phyloP scores from a whole-genome alignment of 2,329 filamentous ascomycete species.

The Cladosporium oxysporum region DNA sequence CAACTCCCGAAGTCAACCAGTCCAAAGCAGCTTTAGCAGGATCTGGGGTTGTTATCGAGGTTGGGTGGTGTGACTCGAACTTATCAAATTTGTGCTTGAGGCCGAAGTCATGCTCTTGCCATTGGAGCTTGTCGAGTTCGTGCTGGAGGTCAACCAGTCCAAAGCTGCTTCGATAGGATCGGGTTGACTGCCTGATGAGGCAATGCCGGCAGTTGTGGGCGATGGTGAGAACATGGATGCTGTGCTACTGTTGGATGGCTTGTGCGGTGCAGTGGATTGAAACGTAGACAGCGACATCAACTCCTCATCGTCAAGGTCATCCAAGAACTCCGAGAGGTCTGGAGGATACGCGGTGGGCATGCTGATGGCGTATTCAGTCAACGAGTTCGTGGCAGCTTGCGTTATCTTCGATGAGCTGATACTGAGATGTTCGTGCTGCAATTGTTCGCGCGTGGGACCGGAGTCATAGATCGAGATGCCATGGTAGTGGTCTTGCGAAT shows the following conservation, averaged over 20 bases:
- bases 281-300: neutral
- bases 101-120: neutral
- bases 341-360: neutral
- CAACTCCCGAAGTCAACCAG: neutral
- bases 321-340: neutral
- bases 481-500: neutral
- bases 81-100: neutral
- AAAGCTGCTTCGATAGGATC: neutral
- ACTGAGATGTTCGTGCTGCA: too few species aligned
- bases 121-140: neutral
- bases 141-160: neutral
- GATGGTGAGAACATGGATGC: neutral
- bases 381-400: neutral
- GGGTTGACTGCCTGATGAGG: neutral
- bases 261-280: neutral
- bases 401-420: neutral
- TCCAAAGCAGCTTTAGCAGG: neutral
- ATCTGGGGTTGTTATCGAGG: neutral
- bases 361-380: neutral
- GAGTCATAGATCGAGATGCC: neutral
- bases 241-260: neutral
- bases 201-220: neutral
- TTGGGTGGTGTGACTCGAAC: neutral
- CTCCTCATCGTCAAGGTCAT: neutral
- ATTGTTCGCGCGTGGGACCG: too few species aligned